These are phyloP conservation scores for Aureobasidium melanogenum DNA, from an alignment of 2,329 filamentous ascomycete species.

Conservation along the genomic window DNA sequence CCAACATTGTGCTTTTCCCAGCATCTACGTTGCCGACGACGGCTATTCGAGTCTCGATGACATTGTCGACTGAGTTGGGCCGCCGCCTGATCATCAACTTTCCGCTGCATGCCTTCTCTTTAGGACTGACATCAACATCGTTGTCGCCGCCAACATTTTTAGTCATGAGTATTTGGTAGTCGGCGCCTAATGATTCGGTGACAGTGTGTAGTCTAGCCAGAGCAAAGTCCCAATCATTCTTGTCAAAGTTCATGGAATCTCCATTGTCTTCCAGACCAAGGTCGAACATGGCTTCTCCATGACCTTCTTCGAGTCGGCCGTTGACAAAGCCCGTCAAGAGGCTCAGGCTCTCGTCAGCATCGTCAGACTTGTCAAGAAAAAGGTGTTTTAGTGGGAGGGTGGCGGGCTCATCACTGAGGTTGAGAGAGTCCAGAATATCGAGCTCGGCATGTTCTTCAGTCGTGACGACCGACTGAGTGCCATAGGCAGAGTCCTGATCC, in stretches of 20 bases:
- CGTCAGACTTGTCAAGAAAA: conserved; percentile 50
- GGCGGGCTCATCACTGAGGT: conserved; percentile 60
- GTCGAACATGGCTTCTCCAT: conserved; percentile 86
- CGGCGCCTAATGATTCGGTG: conserved; percentile 56
- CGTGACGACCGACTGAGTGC: conserved; percentile 21
- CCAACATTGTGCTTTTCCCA: conserved; percentile 92
- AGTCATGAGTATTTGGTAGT: conserved; percentile 78
- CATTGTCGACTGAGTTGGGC: conserved; percentile 68
- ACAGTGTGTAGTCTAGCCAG: conserved; percentile 57
- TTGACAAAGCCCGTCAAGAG: conserved; percentile 59
- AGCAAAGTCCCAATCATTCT: conserved; percentile 67
- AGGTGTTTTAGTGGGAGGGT: conserved; percentile 66
- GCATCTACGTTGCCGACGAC: conserved; percentile 97
- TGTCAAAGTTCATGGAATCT: conserved; percentile 69
- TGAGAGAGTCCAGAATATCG: conserved; percentile 74
- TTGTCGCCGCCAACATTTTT: conserved; percentile 74
- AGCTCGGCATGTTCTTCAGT: conserved; percentile 75
- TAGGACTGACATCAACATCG: conserved; percentile 59
- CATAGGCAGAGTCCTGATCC: conserved; percentile 20
- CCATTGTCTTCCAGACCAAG: conserved; percentile 85
- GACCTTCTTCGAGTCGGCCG: conserved; percentile 67
- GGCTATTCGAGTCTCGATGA: conserved; percentile 92
- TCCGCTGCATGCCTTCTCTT: conserved; percentile 68
- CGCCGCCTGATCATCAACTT: conserved; percentile 75
- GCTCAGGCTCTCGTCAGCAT: conserved; percentile 50